Base-by-base conservation (phyloP, 2,329 filamentous ascomycete species). In the Stachybotrys elegans region DNA sequence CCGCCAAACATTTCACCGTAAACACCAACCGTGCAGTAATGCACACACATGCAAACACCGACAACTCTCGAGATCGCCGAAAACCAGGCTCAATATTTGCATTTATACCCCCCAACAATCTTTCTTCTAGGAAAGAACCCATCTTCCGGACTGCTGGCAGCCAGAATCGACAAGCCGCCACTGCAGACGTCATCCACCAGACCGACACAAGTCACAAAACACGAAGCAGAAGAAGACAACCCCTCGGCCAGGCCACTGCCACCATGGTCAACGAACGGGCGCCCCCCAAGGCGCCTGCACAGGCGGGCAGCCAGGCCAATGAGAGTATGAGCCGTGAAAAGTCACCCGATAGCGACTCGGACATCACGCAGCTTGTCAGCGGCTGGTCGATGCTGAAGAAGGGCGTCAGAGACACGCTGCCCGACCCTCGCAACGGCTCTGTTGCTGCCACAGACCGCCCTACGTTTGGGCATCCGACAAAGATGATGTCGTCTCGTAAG, bases 401-500 rank as follows among this genome's bases (percentile, higher is more conserved):
- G 44, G 48, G 51, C 29, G 51, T 53, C 25, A 48, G 51, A 44
- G 44, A 49, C 22, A 46, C 40, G 7, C 29, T 42, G 40, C 36
- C 39, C 40, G 42, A 51, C 20, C 45, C 48, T 7, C 38, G 22
- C 29, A n/a, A n/a, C 3, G 22, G 16, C 6, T 40, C 35, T 11
- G 19, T 23, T 21, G 11, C 21, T 51, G 50, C 45, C 40, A 42
- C 25, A 42, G 49, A 29, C 54, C 38, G 51, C 41, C 58, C 63
- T 42, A 56, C 58, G 16, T 64, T 67, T 51, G 62, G 65, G 3
- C 68, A 70, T 43, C 60, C 67, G 32, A 59, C 59, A 40, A 70
- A 70, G 55, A 66, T 73, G 53, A 59, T 70, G 56, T 73, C 72
- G 34, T 71, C 69, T 56, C 70, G 73, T 57, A 76, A 79, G 56